Conservation (phyloP, 495 filamentous ascomycete species). For the Aspergillus ellipticus region DNA sequence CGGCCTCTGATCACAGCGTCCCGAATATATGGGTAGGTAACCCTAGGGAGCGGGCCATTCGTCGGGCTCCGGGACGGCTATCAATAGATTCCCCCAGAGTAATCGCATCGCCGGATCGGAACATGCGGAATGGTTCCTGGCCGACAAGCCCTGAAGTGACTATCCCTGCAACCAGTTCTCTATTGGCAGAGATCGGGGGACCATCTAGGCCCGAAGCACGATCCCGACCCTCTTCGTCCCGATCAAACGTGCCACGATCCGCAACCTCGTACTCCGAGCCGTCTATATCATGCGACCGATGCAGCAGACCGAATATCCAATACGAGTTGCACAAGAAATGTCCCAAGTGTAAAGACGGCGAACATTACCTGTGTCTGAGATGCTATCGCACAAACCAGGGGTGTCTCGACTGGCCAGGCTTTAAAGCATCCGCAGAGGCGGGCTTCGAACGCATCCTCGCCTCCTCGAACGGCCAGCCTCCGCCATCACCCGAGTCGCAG, state of each 20-base stretch:
- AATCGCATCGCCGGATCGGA: conserved; percentile 11
- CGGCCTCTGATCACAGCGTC: conserved; percentile 35
- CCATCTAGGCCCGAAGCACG: conserved; percentile 25
- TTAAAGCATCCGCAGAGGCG: conserved; percentile 58
- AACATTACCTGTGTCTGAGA: conserved; percentile 70
- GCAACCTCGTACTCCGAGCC: conserved; percentile 58
- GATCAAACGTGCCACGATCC: conserved; percentile 23
- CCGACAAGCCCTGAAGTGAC: conserved; percentile 9
- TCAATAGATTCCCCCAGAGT: conserved; percentile 18
- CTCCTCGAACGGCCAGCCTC: conserved; percentile 40
- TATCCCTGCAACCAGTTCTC: conserved; percentile 21
- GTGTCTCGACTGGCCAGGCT: conserved; percentile 77
- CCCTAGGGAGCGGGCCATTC: conserved; percentile 25
- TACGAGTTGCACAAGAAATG: conserved; percentile 82
- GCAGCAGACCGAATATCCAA: conserved; percentile 63
- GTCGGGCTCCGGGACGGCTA: conserved; percentile 19
- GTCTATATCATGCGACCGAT: conserved; percentile 65
- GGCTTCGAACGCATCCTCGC: conserved; percentile 48
- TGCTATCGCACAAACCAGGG: conserved; percentile 74
- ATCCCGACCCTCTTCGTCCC: conserved; percentile 33
- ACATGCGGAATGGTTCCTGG: conserved; percentile 4
- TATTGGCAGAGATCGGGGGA: conserved; percentile 19
- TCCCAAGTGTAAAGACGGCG: conserved; percentile 59
- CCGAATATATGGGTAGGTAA: conserved; percentile 30
- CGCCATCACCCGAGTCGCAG: conserved; percentile 43